Evolutionary conservation across 176 grass and related monocot species (phyloP).

Genomic region (Rhynchospora tenuis): DNA sequence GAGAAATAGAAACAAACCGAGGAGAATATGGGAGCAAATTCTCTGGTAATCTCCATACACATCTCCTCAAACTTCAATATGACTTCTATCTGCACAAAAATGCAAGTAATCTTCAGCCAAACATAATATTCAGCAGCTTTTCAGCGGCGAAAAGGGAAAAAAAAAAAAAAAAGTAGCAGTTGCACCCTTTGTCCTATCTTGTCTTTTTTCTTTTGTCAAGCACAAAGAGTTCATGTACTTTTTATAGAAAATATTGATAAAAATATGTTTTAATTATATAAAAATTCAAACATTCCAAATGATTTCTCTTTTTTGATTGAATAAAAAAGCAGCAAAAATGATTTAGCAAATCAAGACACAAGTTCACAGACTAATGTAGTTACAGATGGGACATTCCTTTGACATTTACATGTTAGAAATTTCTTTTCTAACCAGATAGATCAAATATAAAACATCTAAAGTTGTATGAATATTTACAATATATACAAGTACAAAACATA

Average conservation of each 20-base stretch:
- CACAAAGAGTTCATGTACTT: neutral
- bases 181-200: neutral
- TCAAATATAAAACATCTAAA: constrained; percentile 1
- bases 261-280: neutral
- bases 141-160: neutral
- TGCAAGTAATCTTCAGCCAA: constrained; percentile 1
- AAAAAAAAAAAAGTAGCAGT: neutral
- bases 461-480: neutral
- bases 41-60: constrained; percentile 67
- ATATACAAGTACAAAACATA: neutral
- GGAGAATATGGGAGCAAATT: constrained; percentile 62
- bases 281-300: neutral
- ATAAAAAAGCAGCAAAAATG: neutral
- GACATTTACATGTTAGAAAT: neutral
- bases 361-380: neutral
- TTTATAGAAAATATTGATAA: neutral
- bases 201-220: neutral
- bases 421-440: neutral
- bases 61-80: constrained; percentile 98
- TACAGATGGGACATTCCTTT: neutral
- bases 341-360: neutral
- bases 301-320: neutral
- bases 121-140: neutral
- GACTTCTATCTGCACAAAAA: constrained; percentile 73
- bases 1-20: constrained; percentile 37